Evolutionary conservation across 352 stramenopile genomes (phyloP).

Genomic region (Phytophthora macrochlamydospora): DNA sequence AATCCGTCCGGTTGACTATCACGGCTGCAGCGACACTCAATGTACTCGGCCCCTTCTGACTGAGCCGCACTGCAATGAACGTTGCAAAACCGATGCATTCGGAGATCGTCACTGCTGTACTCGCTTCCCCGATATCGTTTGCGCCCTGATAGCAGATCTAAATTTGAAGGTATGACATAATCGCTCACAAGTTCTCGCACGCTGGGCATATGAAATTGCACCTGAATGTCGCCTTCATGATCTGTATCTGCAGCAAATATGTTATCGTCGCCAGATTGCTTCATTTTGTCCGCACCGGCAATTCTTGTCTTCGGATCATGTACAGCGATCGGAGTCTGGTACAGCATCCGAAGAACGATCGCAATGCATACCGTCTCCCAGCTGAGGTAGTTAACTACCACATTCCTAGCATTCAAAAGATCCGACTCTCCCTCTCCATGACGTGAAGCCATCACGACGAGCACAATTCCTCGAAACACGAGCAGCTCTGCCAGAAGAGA

Average conservation of each 20-base stretch:
- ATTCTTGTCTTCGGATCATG: slow-evolving; percentile 4
- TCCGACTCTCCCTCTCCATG: neutral
- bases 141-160: slow-evolving; percentile 4
- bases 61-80: slow-evolving; percentile 2
- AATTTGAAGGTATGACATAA: slow-evolving; percentile 28
- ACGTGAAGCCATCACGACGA: slow-evolving; percentile 7
- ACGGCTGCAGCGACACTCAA: slow-evolving; percentile 19
- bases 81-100: slow-evolving; percentile 15
- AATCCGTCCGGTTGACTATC: slow-evolving; percentile 10
- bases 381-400: slow-evolving; percentile 20
- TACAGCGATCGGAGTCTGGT: slow-evolving; percentile 28
- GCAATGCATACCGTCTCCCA: slow-evolving; percentile 21
- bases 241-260: slow-evolving; percentile 12
- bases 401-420: neutral
- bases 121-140: neutral
- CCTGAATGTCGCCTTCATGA: slow-evolving; percentile 12
- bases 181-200: slow-evolving; percentile 15
- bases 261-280: neutral
- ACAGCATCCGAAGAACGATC: slow-evolving; percentile 26
- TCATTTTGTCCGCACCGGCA: neutral
- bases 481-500: slow-evolving; percentile 26
- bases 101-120: neutral
- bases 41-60: slow-evolving; percentile 16
- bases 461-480: slow-evolving; percentile 15
- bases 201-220: slow-evolving; percentile 28